Evolutionary conservation across 257 asterid genomes (phyloP).

Genomic region (Anisodus tanguticus): DNA sequence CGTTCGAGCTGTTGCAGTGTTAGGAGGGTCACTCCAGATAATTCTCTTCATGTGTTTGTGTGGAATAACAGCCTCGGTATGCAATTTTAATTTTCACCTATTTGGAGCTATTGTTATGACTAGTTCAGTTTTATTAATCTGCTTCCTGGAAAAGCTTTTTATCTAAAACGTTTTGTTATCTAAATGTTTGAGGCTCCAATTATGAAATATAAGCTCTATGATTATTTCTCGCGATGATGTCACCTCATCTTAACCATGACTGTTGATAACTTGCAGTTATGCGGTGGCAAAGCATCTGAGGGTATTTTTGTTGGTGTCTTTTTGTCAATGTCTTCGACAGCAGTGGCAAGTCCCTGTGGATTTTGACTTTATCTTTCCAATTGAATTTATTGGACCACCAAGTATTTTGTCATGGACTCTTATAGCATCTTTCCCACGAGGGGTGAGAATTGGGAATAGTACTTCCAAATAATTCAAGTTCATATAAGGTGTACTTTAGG

Average conservation of each 20-base stretch:
- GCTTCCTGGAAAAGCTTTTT: constrained; percentile 11
- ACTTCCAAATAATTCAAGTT: constrained; percentile 23
- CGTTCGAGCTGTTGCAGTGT: constrained; percentile 79
- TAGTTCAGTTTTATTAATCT: constrained; percentile 5
- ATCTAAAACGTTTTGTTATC: not conserved
- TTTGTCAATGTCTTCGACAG: constrained; percentile 93
- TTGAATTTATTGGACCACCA: constrained; percentile 27
- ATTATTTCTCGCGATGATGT: constrained; percentile 4
- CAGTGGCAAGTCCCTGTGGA: constrained; percentile 62
- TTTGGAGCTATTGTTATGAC: constrained; percentile 14
- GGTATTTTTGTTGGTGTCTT: constrained; percentile 91
- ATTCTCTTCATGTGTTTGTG: constrained; percentile 82
- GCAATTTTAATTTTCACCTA: constrained; percentile 35
- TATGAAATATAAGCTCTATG: not conserved
- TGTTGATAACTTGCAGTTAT: constrained; percentile 57
- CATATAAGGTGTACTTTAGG: constrained; percentile 4
- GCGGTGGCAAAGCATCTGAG: constrained; percentile 85
- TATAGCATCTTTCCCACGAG: not conserved
- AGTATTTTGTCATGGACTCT: not conserved
- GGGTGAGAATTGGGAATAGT: not conserved
- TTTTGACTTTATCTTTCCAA: constrained; percentile 31
- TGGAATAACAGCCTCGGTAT: constrained; percentile 78
- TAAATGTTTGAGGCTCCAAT: constrained; percentile 26
- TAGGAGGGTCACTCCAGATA: constrained; percentile 87
- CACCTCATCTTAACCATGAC: constrained; percentile 28